Percentiles rank a stretch among this genome's conserved stretches.
Evolutionary conservation across 768 basidiomycete species (phyloP).

Genomic region (Lactarius tabidus): DNA sequence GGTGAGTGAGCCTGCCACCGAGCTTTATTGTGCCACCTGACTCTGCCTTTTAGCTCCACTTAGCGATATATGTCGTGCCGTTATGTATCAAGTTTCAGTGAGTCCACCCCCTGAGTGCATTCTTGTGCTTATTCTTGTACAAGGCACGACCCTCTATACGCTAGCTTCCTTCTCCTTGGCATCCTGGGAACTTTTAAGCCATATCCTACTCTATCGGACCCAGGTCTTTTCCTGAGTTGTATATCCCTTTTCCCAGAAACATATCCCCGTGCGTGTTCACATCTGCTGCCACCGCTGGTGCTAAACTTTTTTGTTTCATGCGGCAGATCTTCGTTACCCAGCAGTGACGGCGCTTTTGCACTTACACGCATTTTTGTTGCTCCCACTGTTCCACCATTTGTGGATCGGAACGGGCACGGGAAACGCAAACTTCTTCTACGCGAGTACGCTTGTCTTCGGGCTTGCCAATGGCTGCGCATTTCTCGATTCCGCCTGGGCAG

Average conservation of each 20-base stretch:
- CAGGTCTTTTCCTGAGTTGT: conserved; percentile 80
- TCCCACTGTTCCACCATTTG: conserved; percentile 87
- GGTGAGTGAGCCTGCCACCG: conserved; percentile 42
- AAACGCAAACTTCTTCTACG: conserved; percentile 98
- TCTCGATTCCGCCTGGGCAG: conserved; percentile 79
- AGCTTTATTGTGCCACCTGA: neutral
- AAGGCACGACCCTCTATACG: conserved; percentile 84
- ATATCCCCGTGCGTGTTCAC: conserved; percentile 58
- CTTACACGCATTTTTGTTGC: conserved; percentile 75
- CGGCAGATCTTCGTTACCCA: conserved; percentile 78
- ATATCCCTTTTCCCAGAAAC: conserved; percentile 80
- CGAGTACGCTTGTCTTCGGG: conserved; percentile 90
- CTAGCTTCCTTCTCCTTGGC: conserved; percentile 69
- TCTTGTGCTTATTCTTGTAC: conserved; percentile 1
- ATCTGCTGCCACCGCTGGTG: neutral
- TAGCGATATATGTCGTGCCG: conserved; percentile 77
- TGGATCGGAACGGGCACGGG: conserved; percentile 92
- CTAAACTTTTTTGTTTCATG: neutral
- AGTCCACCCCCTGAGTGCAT: conserved; percentile 26
- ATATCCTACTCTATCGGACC: conserved; percentile 88
- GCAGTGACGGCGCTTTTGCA: conserved; percentile 81
- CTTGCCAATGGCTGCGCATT: conserved; percentile 81
- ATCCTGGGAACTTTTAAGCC: conserved; percentile 83
- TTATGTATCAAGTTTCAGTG: conserved; percentile 87
- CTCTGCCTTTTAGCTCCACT: conserved; percentile 56